Conservation (phyloP, 768 basidiomycete genomes). For the Suillus sp. region DNA sequence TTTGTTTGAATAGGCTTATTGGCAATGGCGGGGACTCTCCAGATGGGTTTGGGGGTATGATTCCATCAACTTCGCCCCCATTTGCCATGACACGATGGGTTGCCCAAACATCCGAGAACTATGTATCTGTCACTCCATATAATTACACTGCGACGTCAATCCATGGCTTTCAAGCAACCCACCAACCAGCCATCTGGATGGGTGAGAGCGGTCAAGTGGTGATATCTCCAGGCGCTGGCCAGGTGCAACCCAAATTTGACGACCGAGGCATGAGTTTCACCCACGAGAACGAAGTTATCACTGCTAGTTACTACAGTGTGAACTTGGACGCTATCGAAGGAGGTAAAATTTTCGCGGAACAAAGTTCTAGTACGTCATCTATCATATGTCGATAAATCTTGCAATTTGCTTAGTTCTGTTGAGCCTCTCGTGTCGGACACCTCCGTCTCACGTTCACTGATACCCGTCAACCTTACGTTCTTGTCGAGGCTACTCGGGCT, state of each 20-base stretch:
- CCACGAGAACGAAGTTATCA: slow-evolving; percentile 54
- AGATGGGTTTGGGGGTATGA: slow-evolving; percentile 76
- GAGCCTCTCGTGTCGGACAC: slow-evolving; percentile 77
- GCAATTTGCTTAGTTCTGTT: neutral
- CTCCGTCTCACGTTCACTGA: slow-evolving; percentile 65
- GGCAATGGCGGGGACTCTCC: slow-evolving; percentile 75
- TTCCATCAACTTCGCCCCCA: slow-evolving; percentile 74
- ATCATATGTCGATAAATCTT: slow-evolving; percentile 2
- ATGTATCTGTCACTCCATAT: slow-evolving; percentile 72
- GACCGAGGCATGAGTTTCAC: slow-evolving; percentile 57
- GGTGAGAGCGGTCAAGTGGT: slow-evolving; percentile 70
- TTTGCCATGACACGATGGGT: slow-evolving; percentile 90
- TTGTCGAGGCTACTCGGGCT: slow-evolving; percentile 68
- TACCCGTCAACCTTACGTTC: slow-evolving; percentile 53
- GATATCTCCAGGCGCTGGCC: slow-evolving; percentile 57
- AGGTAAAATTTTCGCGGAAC: slow-evolving; percentile 56
- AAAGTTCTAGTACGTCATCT: slow-evolving; percentile 56
- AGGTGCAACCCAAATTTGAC: slow-evolving; percentile 56
- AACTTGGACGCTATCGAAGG: slow-evolving; percentile 54
- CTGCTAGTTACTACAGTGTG: slow-evolving; percentile 58
- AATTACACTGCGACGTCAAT: slow-evolving; percentile 61
- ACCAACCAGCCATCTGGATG: slow-evolving; percentile 92
- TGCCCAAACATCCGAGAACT: slow-evolving; percentile 76
- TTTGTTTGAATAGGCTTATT: slow-evolving; percentile 47
- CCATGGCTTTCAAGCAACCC: slow-evolving; percentile 78